Evolutionary conservation across 805 yeast genomes (phyloP).

Genomic region (Lipomyces chichibuensis): DNA sequence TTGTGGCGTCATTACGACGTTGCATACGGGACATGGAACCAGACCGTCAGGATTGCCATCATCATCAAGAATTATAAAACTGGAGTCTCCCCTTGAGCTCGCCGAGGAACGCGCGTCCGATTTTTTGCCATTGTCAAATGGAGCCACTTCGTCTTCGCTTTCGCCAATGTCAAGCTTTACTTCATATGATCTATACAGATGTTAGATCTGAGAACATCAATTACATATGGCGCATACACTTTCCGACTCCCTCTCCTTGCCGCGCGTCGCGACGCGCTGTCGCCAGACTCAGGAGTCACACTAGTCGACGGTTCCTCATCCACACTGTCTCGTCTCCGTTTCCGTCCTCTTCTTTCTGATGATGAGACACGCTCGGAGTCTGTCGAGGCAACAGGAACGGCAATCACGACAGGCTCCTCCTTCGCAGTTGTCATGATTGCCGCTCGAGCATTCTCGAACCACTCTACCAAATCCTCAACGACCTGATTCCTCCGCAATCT

Average conservation of each 20-base stretch:
- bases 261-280: conserved; percentile 12
- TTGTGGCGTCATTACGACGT: conserved; percentile 49
- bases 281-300: neutral
- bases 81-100: neutral
- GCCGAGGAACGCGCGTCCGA: neutral
- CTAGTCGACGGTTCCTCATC: neutral
- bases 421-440: conserved; percentile 12
- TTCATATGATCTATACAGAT: conserved; percentile 15
- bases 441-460: conserved; percentile 47
- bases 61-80: neutral
- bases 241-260: conserved; percentile 2
- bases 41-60: conserved; percentile 35
- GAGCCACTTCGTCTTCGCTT: neutral
- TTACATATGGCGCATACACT: conserved; percentile 8
- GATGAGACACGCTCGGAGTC: neutral
- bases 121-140: neutral
- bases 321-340: conserved; percentile 1
- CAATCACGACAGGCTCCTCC: conserved; percentile 1
- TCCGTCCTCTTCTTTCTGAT: conserved; percentile 3
- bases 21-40: conserved; percentile 69
- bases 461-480: conserved; percentile 69
- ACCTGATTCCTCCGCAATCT: conserved; percentile 65
- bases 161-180: conserved; percentile 27
- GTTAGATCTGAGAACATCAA: neutral
- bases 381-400: neutral